Base-by-base conservation (phyloP, 805 yeast species). In the Ogataea paraovalis region DNA sequence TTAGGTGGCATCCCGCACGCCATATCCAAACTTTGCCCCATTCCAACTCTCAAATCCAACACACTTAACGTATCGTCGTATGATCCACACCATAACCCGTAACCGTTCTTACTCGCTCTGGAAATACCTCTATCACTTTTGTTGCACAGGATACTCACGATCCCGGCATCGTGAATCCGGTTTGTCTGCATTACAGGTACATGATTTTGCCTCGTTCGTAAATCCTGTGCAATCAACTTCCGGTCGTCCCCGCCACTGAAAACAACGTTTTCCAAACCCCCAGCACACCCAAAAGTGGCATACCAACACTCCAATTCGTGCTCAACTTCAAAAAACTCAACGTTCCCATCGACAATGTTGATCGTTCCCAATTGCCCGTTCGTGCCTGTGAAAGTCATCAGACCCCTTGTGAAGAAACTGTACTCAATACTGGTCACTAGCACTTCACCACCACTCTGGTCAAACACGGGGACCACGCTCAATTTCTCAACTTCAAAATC, bases 231-330 rank as follows among this genome's bases (percentile, higher is more conserved):
- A 27, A 83, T 79, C 13, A 92, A 67, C 14, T 73, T 68, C 6
- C 85, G 76, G 67, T 94, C 98, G 62, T 92, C 99, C 14, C 98
- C 98, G 4, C 98, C 99, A 3, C 90, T 80, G 55, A 83, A 85
- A 0, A 89, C 71, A 0, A 87, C 80, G 47, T 80, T 67, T 14
- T 70, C 61, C 38, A 84, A 61, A 3, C 76, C 77, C 7, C 78
- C 78, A 21, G 69, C 53, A 40, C 73, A 74, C 8, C 87, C 90
- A 67, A 82, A 87, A 2, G 79, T 79, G 5, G 88, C 87, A 4
- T 86, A 87, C 98, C 98, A 91, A 50, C 96, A 87, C 64, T 92
- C 97, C 30, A 90, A 66, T 9, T 75, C 72, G 62, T 92, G 97
- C 0, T 65, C 48, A 1, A 74, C 61, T n/a, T 47, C 48, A 22